Evolutionary conservation across 2,329 filamentous ascomycete genomes (phyloP).

Genomic region (Colletotrichum euphorbiae): DNA sequence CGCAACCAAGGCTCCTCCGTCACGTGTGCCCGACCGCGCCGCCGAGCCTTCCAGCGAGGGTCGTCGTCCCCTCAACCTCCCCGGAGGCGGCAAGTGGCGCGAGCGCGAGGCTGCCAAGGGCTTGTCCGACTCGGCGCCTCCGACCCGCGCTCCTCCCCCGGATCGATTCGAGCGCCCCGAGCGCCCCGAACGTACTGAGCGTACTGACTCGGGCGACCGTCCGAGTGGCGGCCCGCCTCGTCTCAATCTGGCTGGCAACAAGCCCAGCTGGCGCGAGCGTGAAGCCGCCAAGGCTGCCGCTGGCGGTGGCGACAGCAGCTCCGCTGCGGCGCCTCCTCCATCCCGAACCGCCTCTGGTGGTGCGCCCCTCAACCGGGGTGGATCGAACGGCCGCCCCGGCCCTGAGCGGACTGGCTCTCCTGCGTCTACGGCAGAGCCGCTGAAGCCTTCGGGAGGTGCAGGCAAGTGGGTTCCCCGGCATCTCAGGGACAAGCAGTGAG

Average conservation of each 20-base stretch:
- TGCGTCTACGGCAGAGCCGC: constrained; percentile 57
- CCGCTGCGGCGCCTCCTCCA: constrained; percentile 53
- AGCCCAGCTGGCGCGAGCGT: constrained; percentile 80
- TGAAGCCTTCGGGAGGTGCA: constrained; percentile 63
- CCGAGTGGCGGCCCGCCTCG: constrained; percentile 63
- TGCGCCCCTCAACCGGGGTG: constrained; percentile 56
- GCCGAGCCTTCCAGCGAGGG: constrained; percentile 43
- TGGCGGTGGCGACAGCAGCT: constrained; percentile 47
- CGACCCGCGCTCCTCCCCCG: constrained; percentile 42
- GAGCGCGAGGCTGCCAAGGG: constrained; percentile 53
- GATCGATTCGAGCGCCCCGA: constrained; percentile 17
- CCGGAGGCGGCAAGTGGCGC: constrained; percentile 57
- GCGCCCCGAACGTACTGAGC: constrained; percentile 47
- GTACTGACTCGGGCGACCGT: constrained; percentile 58
- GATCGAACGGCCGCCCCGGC: constrained; percentile 50
- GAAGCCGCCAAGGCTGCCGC: constrained; percentile 64
- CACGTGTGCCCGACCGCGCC: constrained; percentile 56
- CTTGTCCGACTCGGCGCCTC: constrained; percentile 49
- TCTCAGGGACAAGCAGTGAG: constrained; percentile 53
- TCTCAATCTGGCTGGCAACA: constrained; percentile 69
- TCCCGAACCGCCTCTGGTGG: constrained; percentile 52
- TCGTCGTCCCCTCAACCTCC: constrained; percentile 45
- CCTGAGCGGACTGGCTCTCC: constrained; percentile 51
- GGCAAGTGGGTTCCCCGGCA: constrained; percentile 71
- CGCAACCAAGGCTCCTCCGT: constrained; percentile 51